These are phyloP conservation scores for Incumbomyces delicatus DNA, from an alignment of 2,329 filamentous ascomycete genomes.

Conservation along the genomic window DNA sequence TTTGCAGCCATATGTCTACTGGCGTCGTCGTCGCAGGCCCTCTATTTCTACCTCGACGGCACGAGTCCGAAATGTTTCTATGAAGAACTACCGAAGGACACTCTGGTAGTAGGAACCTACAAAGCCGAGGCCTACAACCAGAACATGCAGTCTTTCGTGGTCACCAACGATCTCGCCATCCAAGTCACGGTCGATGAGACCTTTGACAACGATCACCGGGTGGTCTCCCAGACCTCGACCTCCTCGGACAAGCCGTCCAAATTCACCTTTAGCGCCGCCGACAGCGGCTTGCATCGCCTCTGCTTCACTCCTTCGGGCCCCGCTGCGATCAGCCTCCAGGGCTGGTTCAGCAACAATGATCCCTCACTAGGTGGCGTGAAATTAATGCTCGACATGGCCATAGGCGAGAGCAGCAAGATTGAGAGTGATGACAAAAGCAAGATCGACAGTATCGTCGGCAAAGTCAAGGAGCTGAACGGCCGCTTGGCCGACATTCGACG, in stretches of 20 bases:
- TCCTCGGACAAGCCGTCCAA: constrained; percentile 64
- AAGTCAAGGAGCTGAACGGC: constrained; percentile 80
- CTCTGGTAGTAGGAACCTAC: constrained; percentile 86
- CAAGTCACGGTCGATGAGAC: constrained; percentile 90
- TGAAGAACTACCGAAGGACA: constrained; percentile 96
- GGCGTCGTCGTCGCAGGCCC: constrained; percentile 59
- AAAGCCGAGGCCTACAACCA: constrained; percentile 75
- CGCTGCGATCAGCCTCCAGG: constrained; percentile 52
- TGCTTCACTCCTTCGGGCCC: constrained; percentile 83
- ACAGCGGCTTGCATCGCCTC: constrained; percentile 89
- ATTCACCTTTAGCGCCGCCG: constrained; percentile 92
- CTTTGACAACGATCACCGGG: constrained; percentile 96
- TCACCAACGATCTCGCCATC: constrained; percentile 68
- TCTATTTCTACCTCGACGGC: constrained; percentile 94
- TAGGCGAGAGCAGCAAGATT: constrained; percentile 88
- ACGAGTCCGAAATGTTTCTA: constrained; percentile 87
- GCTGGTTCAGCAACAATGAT: constrained; percentile 63
- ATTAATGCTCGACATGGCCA: constrained; percentile 78
- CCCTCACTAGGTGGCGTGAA: constrained; percentile 67
- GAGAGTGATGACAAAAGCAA: constrained; percentile 90
- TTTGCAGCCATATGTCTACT: constrained; percentile 21
- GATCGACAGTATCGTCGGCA: constrained; percentile 77
- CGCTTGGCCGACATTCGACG: constrained; percentile 78
- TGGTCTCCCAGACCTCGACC: constrained; percentile 59
- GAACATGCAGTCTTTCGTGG: constrained; percentile 54